Base-by-base conservation (phyloP, 164 flowering plant genomes). In the Berberis vulgaris region DNA sequence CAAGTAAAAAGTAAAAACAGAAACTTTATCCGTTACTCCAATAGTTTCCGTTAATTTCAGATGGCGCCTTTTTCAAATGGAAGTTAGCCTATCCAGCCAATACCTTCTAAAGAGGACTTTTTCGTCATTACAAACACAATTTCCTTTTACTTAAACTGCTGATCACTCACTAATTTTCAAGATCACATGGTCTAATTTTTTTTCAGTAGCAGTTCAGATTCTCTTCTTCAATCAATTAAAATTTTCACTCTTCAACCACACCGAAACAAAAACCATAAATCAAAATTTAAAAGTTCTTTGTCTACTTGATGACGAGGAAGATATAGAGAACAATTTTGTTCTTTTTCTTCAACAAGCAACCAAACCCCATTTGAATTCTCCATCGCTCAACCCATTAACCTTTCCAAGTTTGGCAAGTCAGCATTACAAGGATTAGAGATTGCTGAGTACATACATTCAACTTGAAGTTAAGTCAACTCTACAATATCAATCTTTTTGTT, bases 341-440 rank as follows among this genome's bases (percentile, higher is more conserved):
- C 63, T 53, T 58, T 54, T 58, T 73, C 76, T 60, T 63, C 58
- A 45, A 60, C 10, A 62, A 65, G 64, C 50, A 62, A 66, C 67
- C 74, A 59, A 76, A 72, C 67, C 45, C 67, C 66, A 26, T 40
- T 78, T 54, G 62, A 53, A 69, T 63, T 49, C 13, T 59, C 70
- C 60, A 53, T 49, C 61, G 6, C 43, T 6, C 72, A 72, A 69
- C 69, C 58, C 67, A 49, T 58, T 64, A 52, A 68, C 69, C 62
- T 59, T 76, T 67, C 69, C 13, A 77, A 78, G 77, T 80, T 80
- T 44, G 86, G 86, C 81, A 66, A 60, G 67, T 73, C 65, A 41
- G 70, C 79, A 78, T 67, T 69, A 69, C 6, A 70, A 66, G 41
- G 54, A 52, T 12, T 10, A 9, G 12, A 10, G 57, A 41, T 13